These are phyloP conservation scores for Ploettnerulaceae sp. DNA, from an alignment of 2,329 filamentous ascomycete species.

Conservation along the genomic window DNA sequence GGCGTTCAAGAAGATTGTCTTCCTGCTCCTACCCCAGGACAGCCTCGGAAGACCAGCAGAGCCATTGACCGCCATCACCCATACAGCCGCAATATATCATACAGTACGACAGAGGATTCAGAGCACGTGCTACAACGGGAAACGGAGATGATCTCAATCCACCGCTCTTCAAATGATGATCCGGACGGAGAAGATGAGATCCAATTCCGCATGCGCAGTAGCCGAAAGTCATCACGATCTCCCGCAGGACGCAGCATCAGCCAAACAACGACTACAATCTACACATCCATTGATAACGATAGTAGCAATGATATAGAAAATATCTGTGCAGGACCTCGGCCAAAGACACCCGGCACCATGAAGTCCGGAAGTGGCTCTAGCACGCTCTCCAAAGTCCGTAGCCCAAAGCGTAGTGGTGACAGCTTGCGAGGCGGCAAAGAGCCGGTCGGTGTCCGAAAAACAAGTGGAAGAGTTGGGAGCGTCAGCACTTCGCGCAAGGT, in stretches of 20 bases:
- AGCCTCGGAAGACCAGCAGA: conserved; percentile 83
- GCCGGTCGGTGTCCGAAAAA: conserved; percentile 55
- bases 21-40: conserved; percentile 89
- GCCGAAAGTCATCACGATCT: conserved; percentile 59
- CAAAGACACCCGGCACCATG: conserved; percentile 51
- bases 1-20: conserved; percentile 83
- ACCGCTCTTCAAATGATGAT: conserved; percentile 60
- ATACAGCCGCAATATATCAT: conserved; percentile 56
- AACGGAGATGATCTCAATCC: conserved; percentile 55
- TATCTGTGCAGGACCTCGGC: conserved; percentile 44
- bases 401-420: conserved; percentile 51
- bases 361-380: conserved; percentile 47
- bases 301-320: conserved; percentile 69
- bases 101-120: conserved; percentile 44
- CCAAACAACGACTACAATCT: conserved; percentile 67
- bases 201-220: conserved; percentile 68
- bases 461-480: conserved; percentile 60
- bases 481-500: conserved; percentile 38
- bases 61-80: conserved; percentile 68
- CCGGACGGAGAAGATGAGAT: conserved; percentile 70
- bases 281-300: conserved; percentile 60
- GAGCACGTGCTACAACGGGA: conserved; percentile 48
- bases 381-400: conserved; percentile 58
- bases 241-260: conserved; percentile 56
- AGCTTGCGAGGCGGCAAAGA: conserved; percentile 47